A percentile compares a stretch with the other conserved stretches of the same genome.
These are phyloP conservation scores for Dryas integrifolia DNA, from an alignment of 331 rosid species.

Conservation along the genomic window DNA sequence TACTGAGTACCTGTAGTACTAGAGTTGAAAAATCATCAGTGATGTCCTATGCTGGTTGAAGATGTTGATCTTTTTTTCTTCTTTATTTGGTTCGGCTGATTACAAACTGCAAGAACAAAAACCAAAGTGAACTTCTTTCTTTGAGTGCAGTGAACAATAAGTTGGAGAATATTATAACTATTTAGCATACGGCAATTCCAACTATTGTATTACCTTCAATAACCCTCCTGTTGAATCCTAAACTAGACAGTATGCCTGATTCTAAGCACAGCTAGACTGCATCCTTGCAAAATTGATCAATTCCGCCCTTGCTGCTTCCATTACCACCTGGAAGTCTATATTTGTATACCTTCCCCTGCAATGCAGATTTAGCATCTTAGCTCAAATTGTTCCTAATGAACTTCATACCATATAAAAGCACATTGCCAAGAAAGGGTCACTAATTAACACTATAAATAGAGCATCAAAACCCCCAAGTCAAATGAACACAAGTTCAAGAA, in stretches of 20 bases:
- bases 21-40: not conserved
- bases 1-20: not conserved
- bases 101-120: not conserved
- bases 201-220: constrained; percentile 10
- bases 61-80: not conserved
- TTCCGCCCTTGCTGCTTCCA: constrained; percentile 83
- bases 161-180: not conserved
- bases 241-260: constrained; percentile 9
- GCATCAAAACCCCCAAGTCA: not conserved
- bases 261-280: constrained; percentile 22
- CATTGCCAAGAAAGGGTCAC: not conserved
- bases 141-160: not conserved
- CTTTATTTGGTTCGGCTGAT: not conserved
- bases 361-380: constrained; percentile 32
- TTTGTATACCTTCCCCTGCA: constrained; percentile 86
- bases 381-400: constrained; percentile 1
- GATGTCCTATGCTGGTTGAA: constrained; percentile 6
- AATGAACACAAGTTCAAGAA: not conserved
- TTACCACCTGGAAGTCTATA: constrained; percentile 55
- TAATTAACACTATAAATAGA: not conserved
- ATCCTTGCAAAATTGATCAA: constrained; percentile 53
- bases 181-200: not conserved
- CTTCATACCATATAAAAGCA: not conserved
- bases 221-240: not conserved
- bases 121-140: not conserved